Evolutionary conservation across 768 basidiomycete species (phyloP), one percentile per base, ranked within the genome.

Genomic region (Calocera cornea): DNA sequence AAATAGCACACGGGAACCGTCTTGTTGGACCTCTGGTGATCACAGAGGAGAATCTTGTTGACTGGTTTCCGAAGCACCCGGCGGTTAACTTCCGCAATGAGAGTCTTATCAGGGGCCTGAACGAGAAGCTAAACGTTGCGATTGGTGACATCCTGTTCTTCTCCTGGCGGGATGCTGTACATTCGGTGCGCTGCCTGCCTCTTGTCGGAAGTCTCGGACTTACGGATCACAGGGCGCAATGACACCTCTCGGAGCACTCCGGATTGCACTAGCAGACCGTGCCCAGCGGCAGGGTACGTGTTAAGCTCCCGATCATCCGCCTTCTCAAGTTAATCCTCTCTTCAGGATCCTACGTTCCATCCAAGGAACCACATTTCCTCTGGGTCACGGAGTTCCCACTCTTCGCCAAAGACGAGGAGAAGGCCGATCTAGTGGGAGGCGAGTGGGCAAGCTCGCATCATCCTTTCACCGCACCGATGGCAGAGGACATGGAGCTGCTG

Each of bases 321-420:
- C 11, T 10, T 12, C 24, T 60, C 14, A 29, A 16, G 2, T 19
- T 31, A 22, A 60, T 27, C 24, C 10, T 29, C 50, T 66, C 29
- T 11, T 7, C 72, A 88, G 89, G 86, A 65, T 82, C 84, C 64
- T 80, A 87, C 67, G 76, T 74, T 17, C 80, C 87, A 12, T 77
- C 86, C 1, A 66, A 80, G 33, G 77, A 77, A 29, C 91, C 91
- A 63, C 88, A 91, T 75, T 95, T 97, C 77, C 81, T 95, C 22
- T 97, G 95, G 95, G 84, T 97, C 65, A 95, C 92, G 2, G 93
- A 95, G 75, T 97, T 97, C 75, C 95, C 95, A 16, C 81, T 97
- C 27, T 97, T 95, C 79, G 86, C 94, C 17, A 85, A 82, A 34
- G 94, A 97, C 75, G 81, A 82, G 66, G 94, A 97, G 79, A 97